Conservation (phyloP, 371 early-diverging fungal species). For the Coemansia sp. region DNA sequence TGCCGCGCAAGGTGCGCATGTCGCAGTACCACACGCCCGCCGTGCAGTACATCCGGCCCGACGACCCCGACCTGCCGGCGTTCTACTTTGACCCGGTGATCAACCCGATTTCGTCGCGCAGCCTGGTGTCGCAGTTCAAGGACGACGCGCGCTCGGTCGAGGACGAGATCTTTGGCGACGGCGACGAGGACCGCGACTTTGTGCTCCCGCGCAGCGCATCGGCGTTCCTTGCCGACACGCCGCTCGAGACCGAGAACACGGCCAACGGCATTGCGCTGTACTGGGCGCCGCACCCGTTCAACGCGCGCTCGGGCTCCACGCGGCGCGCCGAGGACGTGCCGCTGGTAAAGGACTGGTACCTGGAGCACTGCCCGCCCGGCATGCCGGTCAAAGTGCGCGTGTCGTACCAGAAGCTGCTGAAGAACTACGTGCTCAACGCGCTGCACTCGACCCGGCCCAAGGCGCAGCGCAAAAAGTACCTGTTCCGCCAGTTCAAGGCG, state of each 20-base stretch:
- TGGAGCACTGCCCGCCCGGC: conserved; percentile 91
- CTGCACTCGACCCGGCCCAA: conserved; percentile 85
- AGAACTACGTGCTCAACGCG: conserved; percentile 83
- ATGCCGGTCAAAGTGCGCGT: conserved; percentile 97
- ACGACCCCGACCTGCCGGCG: conserved; percentile 95
- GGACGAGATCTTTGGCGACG: conserved; percentile 85
- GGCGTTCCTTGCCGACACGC: conserved; percentile 81
- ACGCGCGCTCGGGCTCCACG: conserved; percentile 88
- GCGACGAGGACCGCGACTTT: conserved; percentile 77
- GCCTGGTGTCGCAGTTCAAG: conserved; percentile 47
- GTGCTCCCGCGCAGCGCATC: conserved; percentile 72
- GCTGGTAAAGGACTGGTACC: conserved; percentile 95
- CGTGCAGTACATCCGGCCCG: conserved; percentile 82
- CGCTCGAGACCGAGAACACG: conserved; percentile 88
- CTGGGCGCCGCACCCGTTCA: conserved; percentile 98
- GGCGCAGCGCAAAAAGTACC: conserved; percentile 85
- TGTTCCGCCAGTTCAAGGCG: conserved; percentile 90
- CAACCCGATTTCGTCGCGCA: conserved; percentile 78
- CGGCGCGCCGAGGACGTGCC: conserved; percentile 95
- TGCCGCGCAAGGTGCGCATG: conserved; percentile 89
- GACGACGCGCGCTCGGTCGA: conserved; percentile 62
- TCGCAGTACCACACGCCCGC: conserved; percentile 94
- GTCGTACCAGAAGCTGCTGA: conserved; percentile 95
- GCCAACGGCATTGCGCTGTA: conserved; percentile 89
- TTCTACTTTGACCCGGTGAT: conserved; percentile 96